Base-by-base conservation (phyloP, 228 moss, liverwort and hornwort genomes). In the Sphagnum magellanicum region DNA sequence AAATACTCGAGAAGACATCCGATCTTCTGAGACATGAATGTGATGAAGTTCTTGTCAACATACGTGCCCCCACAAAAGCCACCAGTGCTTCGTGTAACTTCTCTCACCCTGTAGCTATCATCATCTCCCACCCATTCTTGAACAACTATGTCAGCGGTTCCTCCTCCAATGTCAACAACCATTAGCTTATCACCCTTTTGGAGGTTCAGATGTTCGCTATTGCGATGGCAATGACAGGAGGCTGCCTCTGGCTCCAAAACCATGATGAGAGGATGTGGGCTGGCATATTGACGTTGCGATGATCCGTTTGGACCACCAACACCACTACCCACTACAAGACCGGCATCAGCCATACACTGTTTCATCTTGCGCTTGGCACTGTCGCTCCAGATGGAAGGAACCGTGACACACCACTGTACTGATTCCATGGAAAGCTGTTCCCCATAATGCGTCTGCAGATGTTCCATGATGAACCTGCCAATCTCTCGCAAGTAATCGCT, bases 301-400 rank as follows among this genome's bases (percentile, higher is more conserved):
- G 1, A 52, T 7, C 74, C 85, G 8, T 66, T 46, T 12, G 53
- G 53, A 53, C 53, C 53, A 6, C 55, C 48, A 17, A 0, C 17
- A 17, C 17, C 17, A 17, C 17, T 17, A 17, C 17, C 17, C 17
- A 17, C 17, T 10, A 85, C 83, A 3, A 89, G 14, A 1, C 85
- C 85, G 0, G 89, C 87, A 0, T 65, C 75, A 50, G 71, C 66
- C 17, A 89, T 85, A 53, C 83, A 87, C 5, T 46, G 68, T 49
- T 69, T 74, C 91, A 92, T 89, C 61, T 78, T 46, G 11, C 76
- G 76, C 59, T 91, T 91, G 0, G 81, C 82, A 0, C 49, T 60
- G 13, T 91, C 82, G 16, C 78, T 74, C 91, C 91, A 91, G 6
- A 91, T 85, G 3, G 91, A 86, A 0, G 91, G 91, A 5, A 88